Conservation (phyloP, 306 rosid genomes). For the Coriaria nepalensis region DNA sequence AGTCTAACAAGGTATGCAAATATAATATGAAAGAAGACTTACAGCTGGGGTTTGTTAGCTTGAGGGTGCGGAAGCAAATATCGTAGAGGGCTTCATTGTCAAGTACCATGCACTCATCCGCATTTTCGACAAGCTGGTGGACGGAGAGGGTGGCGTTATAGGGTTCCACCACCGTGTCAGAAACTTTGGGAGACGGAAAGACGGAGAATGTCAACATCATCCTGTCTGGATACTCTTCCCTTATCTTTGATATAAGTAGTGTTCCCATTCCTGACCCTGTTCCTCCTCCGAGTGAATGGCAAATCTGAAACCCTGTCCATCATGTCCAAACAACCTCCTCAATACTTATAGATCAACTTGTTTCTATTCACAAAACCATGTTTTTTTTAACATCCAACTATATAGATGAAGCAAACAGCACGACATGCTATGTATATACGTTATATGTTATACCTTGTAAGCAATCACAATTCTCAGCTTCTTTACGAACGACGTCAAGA, state of each 20-base stretch:
- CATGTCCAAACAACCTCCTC: neutral
- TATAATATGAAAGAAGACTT: conserved; percentile 15
- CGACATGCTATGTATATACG: no score
- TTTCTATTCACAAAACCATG: neutral
- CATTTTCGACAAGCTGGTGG: conserved; percentile 78
- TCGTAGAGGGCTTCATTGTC: conserved; percentile 89
- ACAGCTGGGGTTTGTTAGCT: conserved; percentile 90
- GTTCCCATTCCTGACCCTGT: conserved; percentile 97
- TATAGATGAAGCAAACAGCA: no score
- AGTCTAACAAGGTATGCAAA: no score
- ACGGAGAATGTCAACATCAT: conserved; percentile 95
- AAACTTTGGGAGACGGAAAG: conserved; percentile 72
- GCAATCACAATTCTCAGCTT: conserved; percentile 87
- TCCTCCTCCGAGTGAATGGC: conserved; percentile 93
- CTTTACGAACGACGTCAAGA: conserved; percentile 87
- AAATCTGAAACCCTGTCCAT: conserved; percentile 64
- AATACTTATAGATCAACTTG: neutral
- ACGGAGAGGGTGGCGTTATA: conserved; percentile 86
- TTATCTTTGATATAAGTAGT: conserved; percentile 71
- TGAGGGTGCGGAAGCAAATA: conserved; percentile 81
- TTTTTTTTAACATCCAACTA: no score
- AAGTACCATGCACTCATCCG: conserved; percentile 84
- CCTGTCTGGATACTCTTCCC: conserved; percentile 89
- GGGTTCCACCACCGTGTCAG: conserved; percentile 91
- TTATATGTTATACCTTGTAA: conserved; percentile 48